Evolutionary conservation across 441 rosid genomes (phyloP).

Genomic region (Rhodomyrtus psidioides): DNA sequence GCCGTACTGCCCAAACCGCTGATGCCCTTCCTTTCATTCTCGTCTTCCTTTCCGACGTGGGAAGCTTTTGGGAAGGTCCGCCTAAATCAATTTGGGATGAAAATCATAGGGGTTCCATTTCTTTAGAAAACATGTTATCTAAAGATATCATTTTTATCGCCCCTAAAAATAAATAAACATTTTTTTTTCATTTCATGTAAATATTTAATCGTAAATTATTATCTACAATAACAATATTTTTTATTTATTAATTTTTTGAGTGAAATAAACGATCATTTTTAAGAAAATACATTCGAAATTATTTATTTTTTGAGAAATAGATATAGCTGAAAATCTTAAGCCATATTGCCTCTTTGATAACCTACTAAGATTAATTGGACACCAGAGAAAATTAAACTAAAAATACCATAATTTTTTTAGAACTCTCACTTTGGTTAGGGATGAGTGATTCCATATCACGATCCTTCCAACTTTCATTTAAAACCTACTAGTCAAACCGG

Average conservation of each 20-base stretch:
- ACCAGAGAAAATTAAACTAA: fast-evolving
- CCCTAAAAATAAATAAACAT: fast-evolving
- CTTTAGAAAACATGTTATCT: too few relatives aligned
- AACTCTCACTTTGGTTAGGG: too few relatives aligned
- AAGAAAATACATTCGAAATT: not conserved
- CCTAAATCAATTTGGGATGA: not conserved
- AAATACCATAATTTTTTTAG: fast-evolving
- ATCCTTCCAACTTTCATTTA: too few relatives aligned
- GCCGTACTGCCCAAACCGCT: not conserved
- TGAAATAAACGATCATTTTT: fast-evolving
- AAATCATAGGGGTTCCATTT: not conserved
- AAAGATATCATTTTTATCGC: too few relatives aligned
- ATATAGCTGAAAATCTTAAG: too few relatives aligned
- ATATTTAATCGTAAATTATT: not conserved
- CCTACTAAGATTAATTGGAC: not conserved
- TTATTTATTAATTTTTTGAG: fast-evolving
- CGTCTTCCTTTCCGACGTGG: not conserved
- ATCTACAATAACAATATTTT: fast-evolving
- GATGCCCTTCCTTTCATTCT: too few relatives aligned
- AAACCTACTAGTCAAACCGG: too few relatives aligned
- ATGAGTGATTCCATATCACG: too few relatives aligned
- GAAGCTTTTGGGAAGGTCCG: not conserved
- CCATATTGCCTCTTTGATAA: not conserved
- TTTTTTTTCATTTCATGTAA: not conserved
- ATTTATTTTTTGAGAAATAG: not conserved